Percentiles rank a stretch among this genome's conserved stretches.
Evolutionary conservation across 2,329 filamentous ascomycete genomes (phyloP).

Genomic region (Xylaria sp.): DNA sequence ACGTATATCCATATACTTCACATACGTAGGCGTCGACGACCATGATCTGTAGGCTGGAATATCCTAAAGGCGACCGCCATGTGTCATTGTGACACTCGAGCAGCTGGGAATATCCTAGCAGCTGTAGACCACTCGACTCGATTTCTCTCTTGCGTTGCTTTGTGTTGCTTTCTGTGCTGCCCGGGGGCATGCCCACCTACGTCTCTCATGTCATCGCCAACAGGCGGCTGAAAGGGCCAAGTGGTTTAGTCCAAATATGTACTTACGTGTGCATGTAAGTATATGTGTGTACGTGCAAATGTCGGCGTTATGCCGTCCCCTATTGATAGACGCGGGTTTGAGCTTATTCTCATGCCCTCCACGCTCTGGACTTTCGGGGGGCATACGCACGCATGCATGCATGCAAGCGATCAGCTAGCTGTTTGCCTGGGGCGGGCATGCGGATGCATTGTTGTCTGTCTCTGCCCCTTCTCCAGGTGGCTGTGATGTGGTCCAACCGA

Average conservation of each 20-base stretch:
- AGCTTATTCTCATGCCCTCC: conserved; percentile 13
- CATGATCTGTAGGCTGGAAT: not conserved
- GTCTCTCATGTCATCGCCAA: not conserved
- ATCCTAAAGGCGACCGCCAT: conserved; percentile 12
- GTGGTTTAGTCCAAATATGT: not conserved
- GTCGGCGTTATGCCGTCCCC: conserved; percentile 12
- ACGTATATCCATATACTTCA: not conserved
- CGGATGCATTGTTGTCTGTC: conserved; percentile 3
- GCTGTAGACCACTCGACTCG: not conserved
- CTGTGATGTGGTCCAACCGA: not conserved
- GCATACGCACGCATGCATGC: conserved; percentile 28
- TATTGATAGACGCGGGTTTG: conserved; percentile 11
- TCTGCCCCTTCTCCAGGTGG: not conserved
- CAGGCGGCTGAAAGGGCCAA: conserved; percentile 5
- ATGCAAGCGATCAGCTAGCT: conserved; percentile 25
- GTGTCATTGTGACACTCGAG: conserved; percentile 18
- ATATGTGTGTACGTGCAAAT: conserved; percentile 2
- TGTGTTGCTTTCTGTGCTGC: conserved; percentile 3
- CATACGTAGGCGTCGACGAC: conserved; percentile 3
- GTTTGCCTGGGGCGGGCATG: conserved; percentile 12
- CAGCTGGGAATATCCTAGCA: conserved; percentile 17
- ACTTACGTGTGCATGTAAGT: not conserved
- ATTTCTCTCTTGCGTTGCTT: conserved; percentile 1
- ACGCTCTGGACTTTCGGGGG: conserved; percentile 28
- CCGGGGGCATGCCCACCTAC: not conserved